A percentile compares a stretch with the other conserved stretches of the same genome.
Conservation (phyloP, 305 asterid genomes). For the Fraxinus ornus region DNA sequence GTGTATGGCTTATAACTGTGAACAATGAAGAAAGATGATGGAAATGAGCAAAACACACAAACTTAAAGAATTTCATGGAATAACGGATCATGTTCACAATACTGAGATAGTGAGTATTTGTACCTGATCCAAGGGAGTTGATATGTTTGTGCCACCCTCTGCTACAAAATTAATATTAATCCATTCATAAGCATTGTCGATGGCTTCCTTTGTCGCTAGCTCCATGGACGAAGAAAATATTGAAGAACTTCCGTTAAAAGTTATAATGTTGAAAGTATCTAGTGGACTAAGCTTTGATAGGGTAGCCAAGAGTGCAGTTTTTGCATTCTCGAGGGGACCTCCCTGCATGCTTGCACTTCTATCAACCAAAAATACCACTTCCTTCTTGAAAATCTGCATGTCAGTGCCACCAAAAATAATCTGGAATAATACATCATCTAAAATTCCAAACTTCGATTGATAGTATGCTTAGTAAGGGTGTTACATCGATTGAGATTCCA, state of each 20-base stretch:
- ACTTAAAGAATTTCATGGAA: not conserved
- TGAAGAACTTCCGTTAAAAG: constrained; percentile 46
- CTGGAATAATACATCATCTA: not conserved
- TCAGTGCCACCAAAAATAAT: not conserved
- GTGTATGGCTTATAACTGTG: not conserved
- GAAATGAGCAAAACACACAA: not conserved
- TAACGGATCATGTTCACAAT: not conserved
- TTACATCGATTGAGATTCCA: not conserved
- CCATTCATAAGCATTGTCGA: constrained; percentile 59
- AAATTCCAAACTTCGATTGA: not conserved
- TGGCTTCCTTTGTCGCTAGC: constrained; percentile 46
- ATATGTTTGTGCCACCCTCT: constrained; percentile 62
- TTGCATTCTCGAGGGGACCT: constrained; percentile 58
- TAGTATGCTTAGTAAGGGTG: not conserved
- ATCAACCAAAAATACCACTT: constrained; percentile 69
- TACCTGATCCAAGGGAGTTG: constrained; percentile 68
- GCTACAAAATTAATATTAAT: constrained; percentile 49
- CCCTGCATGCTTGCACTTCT: constrained; percentile 80
- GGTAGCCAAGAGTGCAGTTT: constrained; percentile 50
- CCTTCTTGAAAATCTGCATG: constrained; percentile 66
- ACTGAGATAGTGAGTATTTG: not conserved
- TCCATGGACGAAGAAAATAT: constrained; percentile 56
- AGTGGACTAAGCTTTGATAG: constrained; percentile 52
- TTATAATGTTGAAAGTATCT: constrained; percentile 67
- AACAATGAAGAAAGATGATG: not conserved